Evolutionary conservation across 192 early-diverging fungal genomes (phyloP), one percentile per base, ranked within the genome.

Genomic region (Backusella australiensis): DNA sequence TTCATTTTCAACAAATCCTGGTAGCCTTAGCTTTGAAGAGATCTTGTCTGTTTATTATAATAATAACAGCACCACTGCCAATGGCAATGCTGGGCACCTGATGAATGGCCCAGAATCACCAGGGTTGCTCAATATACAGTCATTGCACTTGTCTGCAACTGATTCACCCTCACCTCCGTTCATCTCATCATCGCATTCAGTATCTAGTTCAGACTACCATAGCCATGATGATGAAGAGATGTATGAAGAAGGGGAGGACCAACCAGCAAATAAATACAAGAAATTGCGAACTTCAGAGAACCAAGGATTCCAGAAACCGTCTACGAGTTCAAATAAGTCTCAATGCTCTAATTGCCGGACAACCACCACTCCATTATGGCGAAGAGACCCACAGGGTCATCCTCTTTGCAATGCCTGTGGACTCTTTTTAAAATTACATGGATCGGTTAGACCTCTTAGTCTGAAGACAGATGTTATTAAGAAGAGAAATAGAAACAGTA

Each of bases 321-420:
- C 38, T 17, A 2, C n/a, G 6, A 34, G 36, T 21, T 11, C 56
- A 63, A 32, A 6, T 32, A 41, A 59, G 4, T 78, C 80, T 7
- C 32, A 49, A 32, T 81, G 80, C 36, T 71, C 76, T 35, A 81
- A 81, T 32, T 81, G 80, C 32, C 49, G 38, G 8, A 81, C 80
- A 0, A 96, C 92, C 26, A 93, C 91, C 26, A 99, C 98, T 2
- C 93, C 96, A 6, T 86, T 99, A 35, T 99, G 98, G 98, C 90
- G 98, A 6, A 85, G 96, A 36, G 91, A 97, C 81, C 90, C 92
- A 6, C 88, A 92, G 49, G 98, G 97, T 32, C 91, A 94, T 36
- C 91, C 95, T 6, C 90, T 99, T 15, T 99, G 98, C 80, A 99
- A 99, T 72, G 97, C 97, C 0, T 99, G 98, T 80, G 98, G 98